Evolutionary conservation across 2,329 filamentous ascomycete genomes (phyloP), one percentile per base, ranked within the genome.

Genomic region (Colletotrichum chlorophyti): DNA sequence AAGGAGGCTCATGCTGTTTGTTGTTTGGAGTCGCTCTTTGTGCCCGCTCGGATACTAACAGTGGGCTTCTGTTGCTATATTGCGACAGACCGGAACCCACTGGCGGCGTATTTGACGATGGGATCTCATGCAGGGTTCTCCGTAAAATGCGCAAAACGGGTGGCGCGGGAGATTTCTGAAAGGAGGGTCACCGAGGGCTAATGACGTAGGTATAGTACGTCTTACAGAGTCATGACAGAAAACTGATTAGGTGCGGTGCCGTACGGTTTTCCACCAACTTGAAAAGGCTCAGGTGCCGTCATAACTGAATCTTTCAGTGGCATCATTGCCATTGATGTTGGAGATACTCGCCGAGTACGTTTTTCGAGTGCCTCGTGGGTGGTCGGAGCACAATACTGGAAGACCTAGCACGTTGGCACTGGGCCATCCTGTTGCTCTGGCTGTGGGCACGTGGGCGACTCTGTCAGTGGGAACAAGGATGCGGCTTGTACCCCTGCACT

Each of bases 381-480:
- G n/a, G n/a, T n/a, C n/a, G n/a, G n/a, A n/a, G n/a, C n/a, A n/a
- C n/a, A n/a, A n/a, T n/a, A n/a, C n/a, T n/a, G n/a, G n/a, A n/a
- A n/a, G n/a, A n/a, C n/a, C n/a, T n/a, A n/a, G n/a, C n/a, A n/a
- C n/a, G n/a, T n/a, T n/a, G n/a, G n/a, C n/a, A n/a, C n/a, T n/a
- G n/a, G n/a, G n/a, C n/a, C n/a, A n/a, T n/a, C n/a, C n/a, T n/a
- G n/a, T n/a, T n/a, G n/a, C n/a, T n/a, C n/a, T n/a, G n/a, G n/a
- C n/a, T n/a, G n/a, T 57, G 40, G 46, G 47, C 53, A 40, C 46
- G 53, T 46, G 53, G 31, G 11, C 35, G 8, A 5, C 31, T 38
- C 23, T 27, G 9, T 27, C 24, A 45, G 31, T 29, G 10, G 15
- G 12, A 15, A 38, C 50, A 17, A 24, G 31, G 43, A 41, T 37